Conservation (phyloP, 2,329 filamentous ascomycete genomes). For the Claviceps sorghi region DNA sequence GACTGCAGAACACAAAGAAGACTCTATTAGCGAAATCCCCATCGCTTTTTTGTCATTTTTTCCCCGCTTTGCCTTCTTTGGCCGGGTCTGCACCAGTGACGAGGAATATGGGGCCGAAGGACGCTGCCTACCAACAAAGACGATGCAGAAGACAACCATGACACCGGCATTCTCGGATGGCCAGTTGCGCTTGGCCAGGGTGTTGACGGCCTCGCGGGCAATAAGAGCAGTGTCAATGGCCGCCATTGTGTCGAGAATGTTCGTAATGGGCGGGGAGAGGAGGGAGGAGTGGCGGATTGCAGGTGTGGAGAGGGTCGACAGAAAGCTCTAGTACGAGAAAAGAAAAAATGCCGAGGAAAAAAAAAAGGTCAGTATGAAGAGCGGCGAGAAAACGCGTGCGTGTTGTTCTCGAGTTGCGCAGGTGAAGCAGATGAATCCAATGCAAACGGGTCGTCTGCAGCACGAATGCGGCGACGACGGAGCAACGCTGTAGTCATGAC, state of each 20-base stretch:
- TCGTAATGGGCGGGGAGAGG: background rate
- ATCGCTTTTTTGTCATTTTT: background rate
- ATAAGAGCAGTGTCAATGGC: conserved; percentile 22
- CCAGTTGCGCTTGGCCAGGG: conserved; percentile 29
- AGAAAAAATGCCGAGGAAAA: background rate
- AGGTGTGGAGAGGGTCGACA: background rate
- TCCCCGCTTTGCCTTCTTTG: too few species aligned
- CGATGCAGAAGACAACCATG: conserved; percentile 29
- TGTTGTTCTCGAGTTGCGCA: background rate
- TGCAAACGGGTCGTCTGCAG: background rate
- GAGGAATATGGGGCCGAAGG: too few species aligned
- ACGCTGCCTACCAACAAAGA: conserved; percentile 22
- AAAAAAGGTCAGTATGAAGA: background rate
- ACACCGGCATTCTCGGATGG: conserved; percentile 24
- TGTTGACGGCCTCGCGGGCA: conserved; percentile 18
- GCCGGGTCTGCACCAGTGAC: background rate
- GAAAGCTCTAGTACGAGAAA: background rate
- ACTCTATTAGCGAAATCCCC: conserved; percentile 10
- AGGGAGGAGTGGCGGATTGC: background rate
- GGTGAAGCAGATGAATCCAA: background rate
- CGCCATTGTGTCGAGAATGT: conserved; percentile 19
- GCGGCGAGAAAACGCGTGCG: too few species aligned
- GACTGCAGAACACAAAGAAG: conserved; percentile 12
- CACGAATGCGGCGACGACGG: background rate
- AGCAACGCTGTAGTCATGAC: background rate